Percentiles rank a stretch among this genome's conserved stretches.
Evolutionary conservation across 441 rosid genomes (phyloP).

Genomic region (Corymbia citriodora): DNA sequence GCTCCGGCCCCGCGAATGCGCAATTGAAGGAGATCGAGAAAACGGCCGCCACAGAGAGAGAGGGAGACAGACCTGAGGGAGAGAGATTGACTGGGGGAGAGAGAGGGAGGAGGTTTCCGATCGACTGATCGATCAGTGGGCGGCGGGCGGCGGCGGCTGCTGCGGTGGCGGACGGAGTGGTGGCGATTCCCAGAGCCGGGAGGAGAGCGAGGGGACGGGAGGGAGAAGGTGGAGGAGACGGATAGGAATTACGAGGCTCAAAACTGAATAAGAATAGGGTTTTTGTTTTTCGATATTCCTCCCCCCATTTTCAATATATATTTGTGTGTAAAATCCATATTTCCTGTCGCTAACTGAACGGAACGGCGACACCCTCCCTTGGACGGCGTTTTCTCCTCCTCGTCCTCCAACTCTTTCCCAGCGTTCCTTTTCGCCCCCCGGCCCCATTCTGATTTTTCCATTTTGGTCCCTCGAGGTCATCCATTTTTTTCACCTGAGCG

Average conservation of each 20-base stretch:
- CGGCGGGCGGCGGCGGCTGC: neutral
- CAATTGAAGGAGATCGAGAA: neutral
- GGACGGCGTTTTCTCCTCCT: neutral
- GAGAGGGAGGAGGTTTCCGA: neutral
- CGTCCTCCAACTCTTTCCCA: neutral
- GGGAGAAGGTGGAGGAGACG: constrained; percentile 13
- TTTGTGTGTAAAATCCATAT: neutral
- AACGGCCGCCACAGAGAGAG: neutral
- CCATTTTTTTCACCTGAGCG: neutral
- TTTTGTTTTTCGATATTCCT: neutral
- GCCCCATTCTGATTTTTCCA: neutral
- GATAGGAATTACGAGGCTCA: neutral
- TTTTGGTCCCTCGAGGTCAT: neutral
- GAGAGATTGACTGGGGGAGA: neutral
- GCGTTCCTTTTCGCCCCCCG: too few species aligned
- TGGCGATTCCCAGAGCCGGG: neutral
- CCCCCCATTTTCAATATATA: neutral
- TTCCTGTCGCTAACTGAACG: neutral
- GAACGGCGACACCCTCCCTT: neutral
- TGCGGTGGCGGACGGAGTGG: neutral
- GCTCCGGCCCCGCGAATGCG: neutral
- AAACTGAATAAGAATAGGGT: neutral
- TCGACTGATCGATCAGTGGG: neutral
- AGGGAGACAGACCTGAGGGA: neutral
- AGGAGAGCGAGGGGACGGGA: constrained; percentile 1